Evolutionary conservation across 2,329 filamentous ascomycete genomes (phyloP).

Genomic region (Gnomoniopsis smithogilvyi): DNA sequence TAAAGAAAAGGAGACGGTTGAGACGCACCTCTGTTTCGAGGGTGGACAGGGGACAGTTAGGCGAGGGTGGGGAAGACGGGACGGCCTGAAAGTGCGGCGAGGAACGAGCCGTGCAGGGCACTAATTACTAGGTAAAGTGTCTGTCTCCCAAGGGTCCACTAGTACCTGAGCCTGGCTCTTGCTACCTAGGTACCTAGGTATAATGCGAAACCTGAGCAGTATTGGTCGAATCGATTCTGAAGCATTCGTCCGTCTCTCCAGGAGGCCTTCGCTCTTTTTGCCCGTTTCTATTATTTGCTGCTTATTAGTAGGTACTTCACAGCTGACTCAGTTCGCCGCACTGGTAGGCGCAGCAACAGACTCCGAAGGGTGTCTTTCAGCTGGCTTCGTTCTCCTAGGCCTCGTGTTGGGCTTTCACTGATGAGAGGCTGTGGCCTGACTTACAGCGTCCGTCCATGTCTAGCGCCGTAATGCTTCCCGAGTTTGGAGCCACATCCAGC

Average conservation of each 20-base stretch:
- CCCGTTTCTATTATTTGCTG: constrained; percentile 4
- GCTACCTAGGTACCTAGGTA: too few species aligned
- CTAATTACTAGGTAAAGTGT: too few species aligned
- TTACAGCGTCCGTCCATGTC: constrained; percentile 1
- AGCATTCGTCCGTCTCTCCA: too few species aligned
- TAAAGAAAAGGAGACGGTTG: neutral
- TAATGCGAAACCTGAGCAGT: too few species aligned
- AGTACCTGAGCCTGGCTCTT: too few species aligned
- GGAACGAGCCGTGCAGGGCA: too few species aligned
- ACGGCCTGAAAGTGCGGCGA: constrained; percentile 7
- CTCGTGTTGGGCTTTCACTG: neutral
- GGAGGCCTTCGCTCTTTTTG: too few species aligned
- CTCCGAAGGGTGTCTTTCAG: neutral
- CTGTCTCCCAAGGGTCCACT: too few species aligned
- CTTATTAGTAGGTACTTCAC: neutral
- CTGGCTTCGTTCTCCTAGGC: neutral
- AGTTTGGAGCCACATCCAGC: neutral
- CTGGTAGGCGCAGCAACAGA: neutral
- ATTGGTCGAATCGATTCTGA: too few species aligned
- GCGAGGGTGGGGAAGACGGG: neutral
- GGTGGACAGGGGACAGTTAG: too few species aligned
- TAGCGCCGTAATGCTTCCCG: neutral
- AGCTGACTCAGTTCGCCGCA: neutral
- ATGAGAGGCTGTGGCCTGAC: neutral
- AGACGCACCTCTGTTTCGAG: too few species aligned